phyloP scores from a whole-genome alignment of 805 yeast genomes.

The Clavispora carvajalis region DNA sequence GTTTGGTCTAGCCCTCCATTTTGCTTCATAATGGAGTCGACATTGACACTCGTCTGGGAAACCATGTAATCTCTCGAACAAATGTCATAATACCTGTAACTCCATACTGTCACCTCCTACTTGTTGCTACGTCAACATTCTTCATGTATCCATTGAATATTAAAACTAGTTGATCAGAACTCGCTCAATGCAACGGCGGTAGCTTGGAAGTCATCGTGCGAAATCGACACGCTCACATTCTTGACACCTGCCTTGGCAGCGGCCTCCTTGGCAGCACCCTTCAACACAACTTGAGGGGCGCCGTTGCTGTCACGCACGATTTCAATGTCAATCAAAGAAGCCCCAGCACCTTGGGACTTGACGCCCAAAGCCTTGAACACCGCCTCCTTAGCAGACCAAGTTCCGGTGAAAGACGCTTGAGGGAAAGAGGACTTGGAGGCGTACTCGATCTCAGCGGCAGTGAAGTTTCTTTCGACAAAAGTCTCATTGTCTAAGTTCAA shows the following conservation, averaged over 20 bases:
- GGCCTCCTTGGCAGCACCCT: slow-evolving; percentile 71
- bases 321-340: slow-evolving; percentile 87
- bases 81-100: too few relatives aligned
- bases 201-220: slow-evolving; percentile 95
- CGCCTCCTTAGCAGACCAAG: slow-evolving; percentile 99
- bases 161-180: slow-evolving; percentile 22
- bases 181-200: slow-evolving; percentile 91
- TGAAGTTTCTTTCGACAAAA: slow-evolving; percentile 89
- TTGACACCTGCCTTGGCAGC: slow-evolving; percentile 68
- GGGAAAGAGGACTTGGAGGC: slow-evolving; percentile 71
- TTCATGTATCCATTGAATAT: too few relatives aligned
- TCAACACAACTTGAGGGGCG: slow-evolving; percentile 75
- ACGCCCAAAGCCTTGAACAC: slow-evolving; percentile 94
- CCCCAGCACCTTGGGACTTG: slow-evolving; percentile 90
- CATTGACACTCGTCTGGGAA: too few relatives aligned
- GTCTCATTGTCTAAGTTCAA: slow-evolving; percentile 86
- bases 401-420: slow-evolving; percentile 90
- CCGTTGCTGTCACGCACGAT: slow-evolving; percentile 67
- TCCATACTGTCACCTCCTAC: too few relatives aligned
- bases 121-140: too few relatives aligned
- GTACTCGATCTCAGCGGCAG: slow-evolving; percentile 71
- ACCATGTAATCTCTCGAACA: too few relatives aligned
- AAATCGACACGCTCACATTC: slow-evolving; percentile 78
- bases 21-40: too few relatives aligned
- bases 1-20: too few relatives aligned